These are phyloP conservation scores for Exidia glandulosa DNA, from an alignment of 768 basidiomycete genomes.

Conservation along the genomic window DNA sequence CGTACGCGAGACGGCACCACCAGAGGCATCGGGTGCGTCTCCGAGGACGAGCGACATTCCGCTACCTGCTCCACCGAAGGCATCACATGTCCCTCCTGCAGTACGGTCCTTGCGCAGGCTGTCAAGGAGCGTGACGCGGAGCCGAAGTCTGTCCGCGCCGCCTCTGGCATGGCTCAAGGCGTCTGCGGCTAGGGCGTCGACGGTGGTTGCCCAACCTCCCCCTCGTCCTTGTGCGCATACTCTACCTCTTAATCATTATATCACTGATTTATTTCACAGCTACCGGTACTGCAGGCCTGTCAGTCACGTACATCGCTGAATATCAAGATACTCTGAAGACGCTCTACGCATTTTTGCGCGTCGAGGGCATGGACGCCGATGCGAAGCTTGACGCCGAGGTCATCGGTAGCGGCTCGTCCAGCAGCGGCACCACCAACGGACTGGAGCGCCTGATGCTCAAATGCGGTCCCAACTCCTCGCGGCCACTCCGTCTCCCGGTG, in stretches of 20 bases:
- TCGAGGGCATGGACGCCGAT: slow-evolving; percentile 30
- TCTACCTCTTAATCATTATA: not conserved
- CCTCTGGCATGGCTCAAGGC: slow-evolving; percentile 42
- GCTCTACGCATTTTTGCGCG: slow-evolving; percentile 61
- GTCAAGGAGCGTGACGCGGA: slow-evolving; percentile 8
- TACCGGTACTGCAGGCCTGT: slow-evolving; percentile 16
- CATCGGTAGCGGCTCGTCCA: slow-evolving; percentile 46
- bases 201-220: not conserved
- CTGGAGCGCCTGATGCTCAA: slow-evolving; percentile 54
- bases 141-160: slow-evolving; percentile 49
- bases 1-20: slow-evolving; percentile 36
- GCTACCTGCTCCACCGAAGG: not conserved
- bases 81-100: not conserved
- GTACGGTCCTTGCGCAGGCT: not conserved
- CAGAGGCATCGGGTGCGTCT: slow-evolving; percentile 2
- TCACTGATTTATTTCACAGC: not conserved
- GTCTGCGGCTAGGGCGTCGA: not conserved
- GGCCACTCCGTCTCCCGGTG: slow-evolving; percentile 45
- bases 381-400: slow-evolving; percentile 48
- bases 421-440: slow-evolving; percentile 22
- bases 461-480: slow-evolving; percentile 45
- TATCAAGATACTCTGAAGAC: slow-evolving; percentile 79
- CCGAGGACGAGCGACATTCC: not conserved
- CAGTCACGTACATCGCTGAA: slow-evolving; percentile 53
- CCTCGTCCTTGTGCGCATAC: not conserved